Conservation (phyloP, 2,329 filamentous ascomycete genomes). For the Diatrype stigma region DNA sequence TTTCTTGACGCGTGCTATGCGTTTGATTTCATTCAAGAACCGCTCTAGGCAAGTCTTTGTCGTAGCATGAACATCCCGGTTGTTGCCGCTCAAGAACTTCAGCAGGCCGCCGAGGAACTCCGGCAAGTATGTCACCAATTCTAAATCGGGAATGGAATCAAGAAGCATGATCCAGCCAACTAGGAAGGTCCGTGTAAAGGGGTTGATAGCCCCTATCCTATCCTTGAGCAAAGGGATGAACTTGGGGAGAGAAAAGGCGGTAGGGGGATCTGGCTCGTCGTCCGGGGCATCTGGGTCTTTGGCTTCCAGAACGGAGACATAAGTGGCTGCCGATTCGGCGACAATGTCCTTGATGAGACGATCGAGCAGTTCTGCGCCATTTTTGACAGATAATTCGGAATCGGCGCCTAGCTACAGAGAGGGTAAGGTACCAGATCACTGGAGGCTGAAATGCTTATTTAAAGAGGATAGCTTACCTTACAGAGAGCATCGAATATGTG, state of each 20-base stretch:
- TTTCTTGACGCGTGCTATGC: conserved; percentile 88
- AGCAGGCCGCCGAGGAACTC: conserved; percentile 87
- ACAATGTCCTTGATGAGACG: conserved; percentile 95
- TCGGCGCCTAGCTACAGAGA: conserved; percentile 77
- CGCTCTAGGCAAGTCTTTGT: conserved; percentile 86
- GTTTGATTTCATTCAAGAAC: conserved; percentile 89
- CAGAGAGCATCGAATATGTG: conserved; percentile 96
- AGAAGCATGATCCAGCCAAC: conserved; percentile 94
- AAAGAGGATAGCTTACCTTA: conserved; percentile 58
- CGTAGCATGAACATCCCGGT: conserved; percentile 89
- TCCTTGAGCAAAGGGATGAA: conserved; percentile 95
- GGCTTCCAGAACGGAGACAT: conserved; percentile 78
- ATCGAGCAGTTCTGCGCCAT: conserved; percentile 92
- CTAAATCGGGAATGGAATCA: conserved; percentile 93
- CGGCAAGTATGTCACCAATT: conserved; percentile 87
- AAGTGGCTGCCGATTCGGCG: conserved; percentile 88
- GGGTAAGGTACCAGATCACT: neutral
- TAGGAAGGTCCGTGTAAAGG: conserved; percentile 90
- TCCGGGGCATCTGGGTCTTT: conserved; percentile 38
- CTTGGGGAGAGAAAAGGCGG: conserved; percentile 82
- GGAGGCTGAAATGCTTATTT: conserved; percentile 6
- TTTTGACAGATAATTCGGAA: conserved; percentile 95
- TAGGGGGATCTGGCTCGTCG: conserved; percentile 55
- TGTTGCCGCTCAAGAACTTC: conserved; percentile 87
- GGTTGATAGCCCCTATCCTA: conserved; percentile 88